Base-by-base conservation (phyloP, 306 rosid species). In the Cicer judaicum region DNA sequence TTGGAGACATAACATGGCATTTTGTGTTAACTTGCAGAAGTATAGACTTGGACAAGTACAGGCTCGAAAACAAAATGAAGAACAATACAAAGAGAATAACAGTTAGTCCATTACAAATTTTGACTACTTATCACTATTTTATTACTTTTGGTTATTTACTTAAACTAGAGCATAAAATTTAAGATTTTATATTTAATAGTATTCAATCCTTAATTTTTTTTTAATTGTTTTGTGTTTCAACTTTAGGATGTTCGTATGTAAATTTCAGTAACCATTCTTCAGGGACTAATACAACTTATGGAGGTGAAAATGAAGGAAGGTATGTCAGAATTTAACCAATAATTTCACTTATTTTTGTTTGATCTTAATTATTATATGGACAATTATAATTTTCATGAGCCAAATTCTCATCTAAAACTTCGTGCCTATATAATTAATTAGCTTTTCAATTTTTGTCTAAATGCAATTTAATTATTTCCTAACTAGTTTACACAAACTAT, bases 11-110 rank as follows among this genome's bases (percentile, higher is more conserved):
- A 44, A 78, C 44, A 21, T 78, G 39, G 5, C 5, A 59, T 65
- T 44, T 34, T 10, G 3, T 68, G 40, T 81, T 63, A 38, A 72
- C 74, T 40, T 84, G 82, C 85, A 94, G 98, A 92, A 94, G 81
- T 94, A 94, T 69, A 92, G 98, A 84, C 91, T 94, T 62, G 98
- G 97, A 74, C 96, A 90, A 63, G 0, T 29, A 29, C 95, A 81
- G 59, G 68, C 83, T 19, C 61, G 71, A 55, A 89, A 82, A 65
- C 93, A 82, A 70, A 87, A 78, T 46, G 79, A 75, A 60, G 97
- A 86, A 72, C 88, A 79, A 8, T 80, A 64, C 91, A 84, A 68
- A 59, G 93, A 87, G 56, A 80, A 72, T 68, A 86, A 61, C 8
- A 83, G 97, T 92, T 80, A 81, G 87, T 59, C 11, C 36, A 50